Percentiles rank a stretch among this genome's conserved stretches.
phyloP scores from a whole-genome alignment of 345 rosid genomes.

The Euclidium syriacum region DNA sequence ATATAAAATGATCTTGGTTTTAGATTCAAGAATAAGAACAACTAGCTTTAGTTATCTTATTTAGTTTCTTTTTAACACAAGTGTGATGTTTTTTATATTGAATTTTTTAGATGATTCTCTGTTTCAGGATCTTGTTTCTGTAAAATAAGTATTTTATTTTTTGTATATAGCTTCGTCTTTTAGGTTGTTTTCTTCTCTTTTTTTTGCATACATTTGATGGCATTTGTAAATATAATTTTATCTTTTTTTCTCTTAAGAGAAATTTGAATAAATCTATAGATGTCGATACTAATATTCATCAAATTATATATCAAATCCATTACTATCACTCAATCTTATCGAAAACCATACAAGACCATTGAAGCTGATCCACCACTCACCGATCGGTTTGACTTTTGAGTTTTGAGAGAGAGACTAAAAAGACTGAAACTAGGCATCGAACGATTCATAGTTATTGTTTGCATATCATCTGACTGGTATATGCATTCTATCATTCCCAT shows the following conservation, averaged over 20 bases:
- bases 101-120: constrained; percentile 3
- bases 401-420: too few species aligned
- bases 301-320: too few species aligned
- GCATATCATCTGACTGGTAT: too few species aligned
- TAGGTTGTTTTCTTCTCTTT: not conserved
- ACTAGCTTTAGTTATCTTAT: not conserved
- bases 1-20: not conserved
- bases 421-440: too few species aligned
- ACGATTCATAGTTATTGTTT: too few species aligned
- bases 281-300: too few species aligned
- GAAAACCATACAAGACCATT: too few species aligned
- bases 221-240: constrained; percentile 7
- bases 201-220: not conserved
- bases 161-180: constrained; percentile 12
- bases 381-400: too few species aligned
- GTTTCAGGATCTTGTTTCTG: constrained; percentile 19
- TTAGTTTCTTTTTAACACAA: not conserved
- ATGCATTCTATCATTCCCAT: too few species aligned
- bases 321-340: too few species aligned
- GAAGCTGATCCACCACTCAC: too few species aligned
- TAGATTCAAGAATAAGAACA: constrained; percentile 8
- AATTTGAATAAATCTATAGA: not conserved
- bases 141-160: constrained; percentile 18
- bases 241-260: not conserved
- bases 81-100: constrained; percentile 1